Conservation (phyloP, 108 stramenopile species). For the Aurantiochytrium sp. region DNA sequence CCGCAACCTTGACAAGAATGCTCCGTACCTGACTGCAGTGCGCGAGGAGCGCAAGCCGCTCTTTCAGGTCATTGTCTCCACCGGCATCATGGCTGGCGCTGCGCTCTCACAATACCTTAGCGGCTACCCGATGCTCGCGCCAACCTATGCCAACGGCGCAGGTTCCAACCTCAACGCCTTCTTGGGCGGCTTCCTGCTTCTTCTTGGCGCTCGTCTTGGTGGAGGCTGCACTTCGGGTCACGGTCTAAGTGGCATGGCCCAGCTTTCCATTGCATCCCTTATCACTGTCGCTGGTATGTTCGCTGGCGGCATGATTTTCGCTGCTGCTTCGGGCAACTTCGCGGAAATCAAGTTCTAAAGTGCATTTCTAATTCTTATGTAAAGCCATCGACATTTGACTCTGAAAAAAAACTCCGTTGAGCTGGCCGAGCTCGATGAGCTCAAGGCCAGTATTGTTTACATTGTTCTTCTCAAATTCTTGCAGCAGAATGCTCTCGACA, state of each 20-base stretch:
- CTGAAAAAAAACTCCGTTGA: too few relatives aligned
- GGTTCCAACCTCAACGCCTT: background rate
- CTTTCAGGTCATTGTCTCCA: background rate
- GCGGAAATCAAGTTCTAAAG: background rate
- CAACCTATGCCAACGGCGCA: background rate
- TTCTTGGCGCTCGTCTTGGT: background rate
- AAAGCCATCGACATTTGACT: too few relatives aligned
- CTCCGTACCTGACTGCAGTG: background rate
- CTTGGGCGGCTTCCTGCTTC: conserved; percentile 1
- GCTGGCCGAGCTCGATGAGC: too few relatives aligned
- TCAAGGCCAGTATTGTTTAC: too few relatives aligned
- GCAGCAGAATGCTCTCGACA: too few relatives aligned
- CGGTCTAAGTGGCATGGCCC: conserved; percentile 13
- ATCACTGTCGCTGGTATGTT: background rate
- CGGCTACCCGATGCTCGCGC: background rate
- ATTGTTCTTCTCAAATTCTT: too few relatives aligned
- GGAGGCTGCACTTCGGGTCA: conserved; percentile 22
- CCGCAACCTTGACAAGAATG: background rate
- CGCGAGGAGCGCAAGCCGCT: background rate
- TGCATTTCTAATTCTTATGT: too few relatives aligned
- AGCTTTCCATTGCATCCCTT: background rate
- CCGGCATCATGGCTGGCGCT: background rate
- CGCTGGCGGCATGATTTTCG: background rate
- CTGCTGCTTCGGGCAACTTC: background rate
- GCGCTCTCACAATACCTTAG: background rate